Evolutionary conservation across 2,329 filamentous ascomycete species (phyloP).

Genomic region (Diplodia scrobiculata): DNA sequence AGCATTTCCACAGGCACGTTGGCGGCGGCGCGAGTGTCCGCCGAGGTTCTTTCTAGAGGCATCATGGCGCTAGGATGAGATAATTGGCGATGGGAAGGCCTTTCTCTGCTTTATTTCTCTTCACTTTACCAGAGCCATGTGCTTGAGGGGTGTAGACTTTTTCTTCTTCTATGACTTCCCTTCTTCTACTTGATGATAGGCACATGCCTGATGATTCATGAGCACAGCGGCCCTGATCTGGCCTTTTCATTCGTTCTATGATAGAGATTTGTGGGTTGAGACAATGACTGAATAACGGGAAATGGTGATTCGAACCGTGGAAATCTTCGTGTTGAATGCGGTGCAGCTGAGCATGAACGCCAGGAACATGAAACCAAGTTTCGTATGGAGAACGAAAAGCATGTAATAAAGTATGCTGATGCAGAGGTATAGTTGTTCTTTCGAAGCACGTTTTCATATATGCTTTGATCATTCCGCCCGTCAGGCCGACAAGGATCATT

Average conservation of each 20-base stretch:
- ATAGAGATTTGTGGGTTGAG: too few relatives aligned
- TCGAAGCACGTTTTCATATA: background rate
- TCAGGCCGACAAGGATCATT: background rate
- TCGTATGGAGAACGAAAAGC: background rate
- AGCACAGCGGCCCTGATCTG: background rate
- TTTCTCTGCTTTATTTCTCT: background rate
- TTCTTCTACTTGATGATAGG: background rate
- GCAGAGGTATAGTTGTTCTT: background rate
- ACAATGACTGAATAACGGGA: background rate
- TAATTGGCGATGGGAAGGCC: background rate
- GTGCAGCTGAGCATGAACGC: background rate
- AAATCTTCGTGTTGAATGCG: background rate
- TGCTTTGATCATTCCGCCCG: background rate
- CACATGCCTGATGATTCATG: background rate
- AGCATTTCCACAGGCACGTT: constrained; percentile 20
- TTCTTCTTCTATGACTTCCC: background rate
- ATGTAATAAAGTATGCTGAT: background rate
- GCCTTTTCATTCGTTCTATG: constrained; percentile 4
- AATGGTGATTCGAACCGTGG: background rate
- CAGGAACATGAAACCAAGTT: background rate
- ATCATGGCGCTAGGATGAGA: background rate
- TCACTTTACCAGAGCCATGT: too few relatives aligned
- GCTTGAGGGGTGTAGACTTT: background rate
- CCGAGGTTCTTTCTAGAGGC: background rate
- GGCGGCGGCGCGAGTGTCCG: constrained; percentile 17